Evolutionary conservation across 768 basidiomycete genomes (phyloP).

Genomic region (Trametes meyenii): DNA sequence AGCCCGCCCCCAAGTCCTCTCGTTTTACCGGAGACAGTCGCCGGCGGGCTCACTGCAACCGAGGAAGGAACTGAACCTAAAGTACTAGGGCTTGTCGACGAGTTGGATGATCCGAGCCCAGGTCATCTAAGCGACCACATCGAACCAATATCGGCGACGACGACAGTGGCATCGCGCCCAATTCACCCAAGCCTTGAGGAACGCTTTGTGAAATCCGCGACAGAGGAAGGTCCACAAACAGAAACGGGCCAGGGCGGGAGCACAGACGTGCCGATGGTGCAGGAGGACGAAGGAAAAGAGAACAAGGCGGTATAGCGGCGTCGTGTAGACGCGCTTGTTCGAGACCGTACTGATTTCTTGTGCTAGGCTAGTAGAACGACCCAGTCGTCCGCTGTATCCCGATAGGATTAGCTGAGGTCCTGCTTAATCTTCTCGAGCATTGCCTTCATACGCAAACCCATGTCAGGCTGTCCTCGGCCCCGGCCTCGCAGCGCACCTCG

Average conservation of each 20-base stretch:
- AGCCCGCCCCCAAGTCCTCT: constrained; percentile 82
- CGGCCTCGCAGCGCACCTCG: constrained; percentile 43
- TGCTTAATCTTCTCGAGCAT: constrained; percentile 86
- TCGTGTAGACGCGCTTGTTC: not conserved
- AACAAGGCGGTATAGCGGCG: constrained; percentile 43
- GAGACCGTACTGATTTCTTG: not conserved
- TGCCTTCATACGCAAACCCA: constrained; percentile 86
- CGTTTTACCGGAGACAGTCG: constrained; percentile 45
- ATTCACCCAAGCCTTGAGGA: constrained; percentile 59
- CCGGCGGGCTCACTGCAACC: constrained; percentile 33
- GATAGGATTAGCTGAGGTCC: constrained; percentile 43
- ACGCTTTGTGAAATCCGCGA: constrained; percentile 61
- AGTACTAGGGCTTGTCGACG: constrained; percentile 79
- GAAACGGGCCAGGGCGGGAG: constrained; percentile 2
- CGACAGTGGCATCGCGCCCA: constrained; percentile 45
- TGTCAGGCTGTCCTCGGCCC: constrained; percentile 59
- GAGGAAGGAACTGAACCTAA: constrained; percentile 44
- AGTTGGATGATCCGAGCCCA: constrained; percentile 81
- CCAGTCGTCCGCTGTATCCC: not conserved
- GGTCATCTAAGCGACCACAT: constrained; percentile 86
- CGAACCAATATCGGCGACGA: constrained; percentile 67
- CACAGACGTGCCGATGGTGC: constrained; percentile 21
- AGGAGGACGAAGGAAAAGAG: constrained; percentile 53
- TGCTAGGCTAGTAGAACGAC: not conserved
- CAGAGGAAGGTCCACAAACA: constrained; percentile 30